Evolutionary conservation across 352 stramenopile genomes (phyloP), one percentile per base, ranked within the genome.

Genomic region (Phytophthora quininea): DNA sequence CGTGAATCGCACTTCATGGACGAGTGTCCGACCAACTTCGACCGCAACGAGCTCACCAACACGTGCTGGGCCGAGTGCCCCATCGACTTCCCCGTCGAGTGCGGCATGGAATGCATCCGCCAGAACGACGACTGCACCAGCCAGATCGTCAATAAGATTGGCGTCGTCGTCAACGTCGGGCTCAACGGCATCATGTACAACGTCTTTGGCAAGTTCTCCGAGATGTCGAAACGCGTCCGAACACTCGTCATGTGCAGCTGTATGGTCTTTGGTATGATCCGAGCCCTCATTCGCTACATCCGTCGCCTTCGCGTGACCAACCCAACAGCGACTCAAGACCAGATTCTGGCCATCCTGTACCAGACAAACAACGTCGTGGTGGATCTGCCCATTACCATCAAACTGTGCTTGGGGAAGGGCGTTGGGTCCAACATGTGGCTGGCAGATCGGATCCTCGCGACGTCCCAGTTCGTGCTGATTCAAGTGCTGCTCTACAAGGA

Each of bases 351-450:
- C 43, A 58, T 89, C n/a, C 37, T 92, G 38, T 73, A 70, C 59
- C 84, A 92, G 64, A 80, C 79, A 5, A 66, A 92, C 62, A 81
- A 90, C 19, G 71, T 79, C 2, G 63, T 88, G 4, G 77, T 73
- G 38, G 84, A 92, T 37, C 47, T 90, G 43, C 84, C 84, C 0
- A 68, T 84, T n/a, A 82, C 78, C 2, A 69, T 88, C 15, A 64
- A 74, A 40, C 73, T 79, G 8, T 90, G 84, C 37, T 62, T 84
- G 32, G 76, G 80, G 0, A 37, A 85, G 48, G 84, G 83, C 56
- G 54, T 71, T 12, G 73, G 83, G 37, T 85, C 75, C 60, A 64
- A 69, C 3, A 40, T 71, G 1, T 67, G 75, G 30, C 40, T 89
- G 3, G 29, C 86, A 38, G 46, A 42, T 35, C 82, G 85, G 60